A percentile compares a stretch with the other conserved stretches of the same genome.
Evolutionary conservation across 495 filamentous ascomycete species (phyloP).

Genomic region (Chaetomium fimeti): DNA sequence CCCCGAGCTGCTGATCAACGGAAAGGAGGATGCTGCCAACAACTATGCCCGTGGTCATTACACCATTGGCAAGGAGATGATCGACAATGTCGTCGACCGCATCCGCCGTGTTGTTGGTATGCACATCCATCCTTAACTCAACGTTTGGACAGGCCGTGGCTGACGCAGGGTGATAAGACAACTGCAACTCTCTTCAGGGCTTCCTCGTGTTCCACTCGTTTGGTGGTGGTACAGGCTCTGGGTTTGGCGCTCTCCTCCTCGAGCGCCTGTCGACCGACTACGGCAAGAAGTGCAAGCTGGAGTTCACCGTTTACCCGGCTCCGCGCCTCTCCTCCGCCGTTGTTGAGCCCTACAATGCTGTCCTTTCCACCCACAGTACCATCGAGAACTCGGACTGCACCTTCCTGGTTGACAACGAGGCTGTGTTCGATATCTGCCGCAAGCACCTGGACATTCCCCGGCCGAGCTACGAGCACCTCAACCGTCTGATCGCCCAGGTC

Average conservation of each 20-base stretch:
- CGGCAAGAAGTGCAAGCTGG: conserved; percentile 92
- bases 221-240: conserved; percentile 87
- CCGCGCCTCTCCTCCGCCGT: conserved; percentile 83
- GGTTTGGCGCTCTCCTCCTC: conserved; percentile 82
- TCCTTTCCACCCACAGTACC: conserved; percentile 87
- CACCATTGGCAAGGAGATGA: conserved; percentile 88
- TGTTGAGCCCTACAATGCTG: conserved; percentile 91
- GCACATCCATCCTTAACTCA: background rate
- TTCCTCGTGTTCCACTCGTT: conserved; percentile 95
- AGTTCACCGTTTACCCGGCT: conserved; percentile 86
- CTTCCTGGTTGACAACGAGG: conserved; percentile 91
- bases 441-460: conserved; percentile 86
- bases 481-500: conserved; percentile 87
- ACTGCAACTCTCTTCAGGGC: conserved; percentile 85
- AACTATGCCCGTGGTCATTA: conserved; percentile 96
- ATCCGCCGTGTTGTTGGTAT: conserved; percentile 79
- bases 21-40: conserved; percentile 92
- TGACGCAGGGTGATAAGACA: conserved; percentile 58
- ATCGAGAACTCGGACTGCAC: conserved; percentile 93
- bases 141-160: background rate
- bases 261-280: conserved; percentile 88
- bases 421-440: conserved; percentile 89
- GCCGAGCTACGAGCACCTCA: conserved; percentile 82
- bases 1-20: conserved; percentile 81
- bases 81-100: conserved; percentile 78